phyloP scores from a whole-genome alignment of 257 asterid genomes.

The Verbena officinalis region DNA sequence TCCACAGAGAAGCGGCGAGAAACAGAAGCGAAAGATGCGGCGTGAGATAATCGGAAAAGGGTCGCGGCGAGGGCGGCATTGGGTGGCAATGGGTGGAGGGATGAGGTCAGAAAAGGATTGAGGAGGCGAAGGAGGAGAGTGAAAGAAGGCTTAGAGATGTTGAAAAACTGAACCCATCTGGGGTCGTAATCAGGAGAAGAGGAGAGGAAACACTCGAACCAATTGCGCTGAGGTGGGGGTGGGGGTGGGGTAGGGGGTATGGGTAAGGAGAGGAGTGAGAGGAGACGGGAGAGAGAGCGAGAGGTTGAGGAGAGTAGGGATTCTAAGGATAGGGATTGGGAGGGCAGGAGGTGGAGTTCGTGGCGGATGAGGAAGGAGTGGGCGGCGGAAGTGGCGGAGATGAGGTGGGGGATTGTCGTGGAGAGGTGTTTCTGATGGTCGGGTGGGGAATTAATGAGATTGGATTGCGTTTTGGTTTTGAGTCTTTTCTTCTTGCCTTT shows the following conservation, averaged over 20 bases:
- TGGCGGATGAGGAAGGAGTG: constrained; percentile 69
- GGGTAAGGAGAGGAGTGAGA: constrained; percentile 55
- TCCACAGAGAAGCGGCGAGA: constrained; percentile 68
- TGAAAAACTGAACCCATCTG: constrained; percentile 76
- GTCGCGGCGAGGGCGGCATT: constrained; percentile 69
- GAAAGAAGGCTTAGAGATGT: constrained; percentile 69
- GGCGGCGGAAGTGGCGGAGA: constrained; percentile 70
- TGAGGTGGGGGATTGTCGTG: constrained; percentile 56
- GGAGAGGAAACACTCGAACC: constrained; percentile 65
- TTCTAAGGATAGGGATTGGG: constrained; percentile 75
- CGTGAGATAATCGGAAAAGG: constrained; percentile 71
- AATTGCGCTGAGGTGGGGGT: constrained; percentile 38
- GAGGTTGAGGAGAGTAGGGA: constrained; percentile 77
- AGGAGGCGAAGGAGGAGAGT: constrained; percentile 83
- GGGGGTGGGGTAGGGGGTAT: constrained; percentile 36
- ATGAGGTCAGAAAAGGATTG: constrained; percentile 55
- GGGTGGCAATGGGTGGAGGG: constrained; percentile 59
- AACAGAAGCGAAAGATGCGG: constrained; percentile 64
- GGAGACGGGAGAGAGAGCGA: constrained; percentile 53
- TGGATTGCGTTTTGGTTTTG: constrained; percentile 36
- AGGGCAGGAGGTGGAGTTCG: constrained; percentile 74
- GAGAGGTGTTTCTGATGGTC: constrained; percentile 42
- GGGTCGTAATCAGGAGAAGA: constrained; percentile 59
- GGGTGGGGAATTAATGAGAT: constrained; percentile 27
- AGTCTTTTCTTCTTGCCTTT: constrained; percentile 31